Evolutionary conservation across 1,284 basidiomycete genomes (phyloP).

Genomic region (Sanghuangporus baumii): DNA sequence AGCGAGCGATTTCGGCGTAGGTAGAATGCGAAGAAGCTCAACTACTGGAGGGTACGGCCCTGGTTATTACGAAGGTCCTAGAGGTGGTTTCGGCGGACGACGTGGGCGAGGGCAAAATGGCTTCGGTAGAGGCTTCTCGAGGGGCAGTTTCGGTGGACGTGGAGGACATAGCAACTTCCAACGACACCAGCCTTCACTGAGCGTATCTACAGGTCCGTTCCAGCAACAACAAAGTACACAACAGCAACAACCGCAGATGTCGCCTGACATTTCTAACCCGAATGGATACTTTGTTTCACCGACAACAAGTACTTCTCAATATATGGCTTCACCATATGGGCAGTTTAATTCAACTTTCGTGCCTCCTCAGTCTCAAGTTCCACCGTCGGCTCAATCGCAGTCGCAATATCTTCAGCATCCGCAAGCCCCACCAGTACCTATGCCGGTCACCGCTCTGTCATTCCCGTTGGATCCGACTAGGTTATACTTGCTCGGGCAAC

Average conservation of each 20-base stretch:
- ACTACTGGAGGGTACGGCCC: constrained; percentile 3
- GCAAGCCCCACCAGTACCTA: constrained; percentile 42
- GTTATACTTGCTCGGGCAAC: constrained; percentile 69
- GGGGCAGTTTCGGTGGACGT: constrained; percentile 26
- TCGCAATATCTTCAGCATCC: constrained; percentile 23
- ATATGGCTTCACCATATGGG: constrained; percentile 13
- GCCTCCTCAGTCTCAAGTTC: constrained; percentile 1
- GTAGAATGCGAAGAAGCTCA: constrained; percentile 7
- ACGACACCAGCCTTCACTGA: constrained; percentile 14
- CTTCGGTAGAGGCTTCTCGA: constrained; percentile 28
- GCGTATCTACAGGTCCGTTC: constrained; percentile 11
- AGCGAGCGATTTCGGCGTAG: constrained; percentile 3
- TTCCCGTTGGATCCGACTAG: constrained; percentile 61
- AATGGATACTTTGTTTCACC: constrained; percentile 13
- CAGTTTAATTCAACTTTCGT: constrained; percentile 7
- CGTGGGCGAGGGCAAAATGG: constrained; percentile 21
- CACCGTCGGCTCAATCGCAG: background rate
- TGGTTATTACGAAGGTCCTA: constrained; percentile 22
- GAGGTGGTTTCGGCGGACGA: constrained; percentile 26
- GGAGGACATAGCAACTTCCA: constrained; percentile 8
- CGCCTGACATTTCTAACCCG: constrained; percentile 11
- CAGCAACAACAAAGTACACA: constrained; percentile 7
- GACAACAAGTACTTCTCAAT: constrained; percentile 8
- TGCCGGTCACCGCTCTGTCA: constrained; percentile 48
- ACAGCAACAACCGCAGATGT: constrained; percentile 7